Conservation (phyloP, 148 eudicot species). For the Cornus suecica region DNA sequence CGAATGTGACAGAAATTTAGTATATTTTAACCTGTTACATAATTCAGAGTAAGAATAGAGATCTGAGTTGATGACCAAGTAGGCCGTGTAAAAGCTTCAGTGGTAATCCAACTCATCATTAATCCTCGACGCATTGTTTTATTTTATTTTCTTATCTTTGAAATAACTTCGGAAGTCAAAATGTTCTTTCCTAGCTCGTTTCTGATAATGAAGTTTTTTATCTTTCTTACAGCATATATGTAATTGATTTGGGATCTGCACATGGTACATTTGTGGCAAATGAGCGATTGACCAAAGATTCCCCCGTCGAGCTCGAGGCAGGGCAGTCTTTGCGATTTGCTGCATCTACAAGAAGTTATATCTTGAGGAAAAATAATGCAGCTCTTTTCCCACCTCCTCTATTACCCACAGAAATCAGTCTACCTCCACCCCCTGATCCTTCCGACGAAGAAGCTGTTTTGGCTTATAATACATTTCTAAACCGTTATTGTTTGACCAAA, state of each 20-base stretch:
- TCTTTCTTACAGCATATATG: constrained; percentile 63
- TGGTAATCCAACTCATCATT: too few relatives aligned
- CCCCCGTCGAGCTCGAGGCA: constrained; percentile 84
- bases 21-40: too few relatives aligned
- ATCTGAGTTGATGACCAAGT: too few relatives aligned
- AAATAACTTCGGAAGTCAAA: not conserved
- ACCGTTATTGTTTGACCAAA: constrained; percentile 56
- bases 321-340: constrained; percentile 95
- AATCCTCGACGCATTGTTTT: not conserved
- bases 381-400: constrained; percentile 73
- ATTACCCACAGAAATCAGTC: constrained; percentile 41
- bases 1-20: too few relatives aligned
- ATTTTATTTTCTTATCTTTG: not conserved
- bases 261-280: constrained; percentile 99
- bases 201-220: not conserved
- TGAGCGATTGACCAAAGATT: constrained; percentile 80
- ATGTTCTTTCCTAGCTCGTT: not conserved
- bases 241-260: constrained; percentile 93
- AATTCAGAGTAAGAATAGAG: too few relatives aligned
- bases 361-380: constrained; percentile 70
- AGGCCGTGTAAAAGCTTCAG: too few relatives aligned
- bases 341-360: constrained; percentile 83
- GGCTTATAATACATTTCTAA: constrained; percentile 76
- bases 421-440: constrained; percentile 90
- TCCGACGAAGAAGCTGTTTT: constrained; percentile 87